A percentile compares a stretch with the other conserved stretches of the same genome.
Conservation (phyloP, 2,329 filamentous ascomycete genomes). For the Calonectria ilicicola region DNA sequence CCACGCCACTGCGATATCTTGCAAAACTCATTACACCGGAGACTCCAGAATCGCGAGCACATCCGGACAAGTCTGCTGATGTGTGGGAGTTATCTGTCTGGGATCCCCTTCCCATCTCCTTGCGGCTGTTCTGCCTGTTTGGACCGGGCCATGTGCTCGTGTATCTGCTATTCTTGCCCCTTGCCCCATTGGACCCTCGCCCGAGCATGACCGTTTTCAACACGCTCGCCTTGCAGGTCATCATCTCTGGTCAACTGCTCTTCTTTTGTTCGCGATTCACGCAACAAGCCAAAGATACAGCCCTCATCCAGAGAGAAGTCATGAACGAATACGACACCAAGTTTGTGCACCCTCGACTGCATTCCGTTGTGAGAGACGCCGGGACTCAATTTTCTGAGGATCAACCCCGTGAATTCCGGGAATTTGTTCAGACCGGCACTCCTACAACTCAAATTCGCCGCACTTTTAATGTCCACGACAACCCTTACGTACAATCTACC, state of each 20-base stretch:
- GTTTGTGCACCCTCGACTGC: constrained; percentile 90
- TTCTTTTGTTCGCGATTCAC: constrained; percentile 80
- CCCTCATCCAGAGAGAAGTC: constrained; percentile 90
- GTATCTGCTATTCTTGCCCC: constrained; percentile 89
- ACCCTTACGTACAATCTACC: constrained; percentile 75
- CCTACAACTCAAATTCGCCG: constrained; percentile 76
- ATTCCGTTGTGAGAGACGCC: constrained; percentile 81
- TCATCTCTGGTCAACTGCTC: constrained; percentile 83
- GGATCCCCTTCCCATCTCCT: constrained; percentile 88
- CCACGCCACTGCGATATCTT: constrained; percentile 83
- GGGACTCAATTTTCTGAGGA: constrained; percentile 79
- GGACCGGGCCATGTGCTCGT: constrained; percentile 93
- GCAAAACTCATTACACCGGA: constrained; percentile 74
- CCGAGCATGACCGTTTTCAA: constrained; percentile 90
- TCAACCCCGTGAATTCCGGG: constrained; percentile 54
- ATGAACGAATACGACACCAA: constrained; percentile 97
- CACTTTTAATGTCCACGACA: constrained; percentile 84
- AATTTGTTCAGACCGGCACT: constrained; percentile 62
- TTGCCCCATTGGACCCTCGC: constrained; percentile 78
- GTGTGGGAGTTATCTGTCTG: constrained; percentile 96
- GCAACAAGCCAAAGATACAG: constrained; percentile 87
- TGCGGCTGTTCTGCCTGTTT: constrained; percentile 89
- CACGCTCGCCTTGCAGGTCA: constrained; percentile 78
- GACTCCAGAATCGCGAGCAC: constrained; percentile 83
- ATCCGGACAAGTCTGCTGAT: constrained; percentile 84